Percentiles rank a stretch among this genome's conserved stretches.
Conservation (phyloP, 148 eudicot genomes). For the Oxyria digyna region DNA sequence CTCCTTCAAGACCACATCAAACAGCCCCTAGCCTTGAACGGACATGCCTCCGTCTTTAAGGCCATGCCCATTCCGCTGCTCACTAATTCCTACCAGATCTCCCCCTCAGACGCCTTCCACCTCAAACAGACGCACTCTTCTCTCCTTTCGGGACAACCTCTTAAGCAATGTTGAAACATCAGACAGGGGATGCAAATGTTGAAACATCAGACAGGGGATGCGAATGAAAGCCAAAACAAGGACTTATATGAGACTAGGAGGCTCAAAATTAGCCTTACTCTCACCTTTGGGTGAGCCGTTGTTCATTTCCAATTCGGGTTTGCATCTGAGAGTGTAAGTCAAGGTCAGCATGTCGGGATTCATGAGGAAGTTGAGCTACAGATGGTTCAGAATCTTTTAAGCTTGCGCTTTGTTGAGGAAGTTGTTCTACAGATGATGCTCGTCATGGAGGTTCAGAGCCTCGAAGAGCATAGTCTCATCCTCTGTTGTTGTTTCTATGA, state of each 20-base stretch:
- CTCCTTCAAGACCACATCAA: conserved; percentile 43
- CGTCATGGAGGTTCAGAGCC: conserved; percentile 86
- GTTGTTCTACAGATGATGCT: conserved; percentile 25
- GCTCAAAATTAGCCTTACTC: background rate
- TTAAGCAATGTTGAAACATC: conserved; percentile 2
- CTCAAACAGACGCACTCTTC: conserved; percentile 37
- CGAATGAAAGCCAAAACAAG: background rate
- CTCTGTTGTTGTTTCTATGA: conserved; percentile 65
- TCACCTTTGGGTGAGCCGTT: background rate
- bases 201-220: background rate
- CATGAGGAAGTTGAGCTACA: background rate
- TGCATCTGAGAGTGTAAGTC: background rate
- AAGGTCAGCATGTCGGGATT: conserved; percentile 11
- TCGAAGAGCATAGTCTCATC: conserved; percentile 78
- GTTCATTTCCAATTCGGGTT: background rate
- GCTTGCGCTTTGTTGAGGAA: conserved; percentile 17
- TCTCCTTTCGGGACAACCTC: conserved; percentile 21
- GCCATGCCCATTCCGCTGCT: conserved; percentile 56
- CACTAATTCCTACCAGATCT: conserved; percentile 32
- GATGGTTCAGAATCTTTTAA: conserved; percentile 22
- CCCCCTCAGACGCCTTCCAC: conserved; percentile 34
- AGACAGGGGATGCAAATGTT: background rate
- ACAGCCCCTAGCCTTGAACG: conserved; percentile 41
- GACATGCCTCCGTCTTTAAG: conserved; percentile 57
- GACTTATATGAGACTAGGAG: background rate